Evolutionary conservation across 2,329 filamentous ascomycete species (phyloP), one percentile per base, ranked within the genome.

Genomic region (Nemania diffusa): DNA sequence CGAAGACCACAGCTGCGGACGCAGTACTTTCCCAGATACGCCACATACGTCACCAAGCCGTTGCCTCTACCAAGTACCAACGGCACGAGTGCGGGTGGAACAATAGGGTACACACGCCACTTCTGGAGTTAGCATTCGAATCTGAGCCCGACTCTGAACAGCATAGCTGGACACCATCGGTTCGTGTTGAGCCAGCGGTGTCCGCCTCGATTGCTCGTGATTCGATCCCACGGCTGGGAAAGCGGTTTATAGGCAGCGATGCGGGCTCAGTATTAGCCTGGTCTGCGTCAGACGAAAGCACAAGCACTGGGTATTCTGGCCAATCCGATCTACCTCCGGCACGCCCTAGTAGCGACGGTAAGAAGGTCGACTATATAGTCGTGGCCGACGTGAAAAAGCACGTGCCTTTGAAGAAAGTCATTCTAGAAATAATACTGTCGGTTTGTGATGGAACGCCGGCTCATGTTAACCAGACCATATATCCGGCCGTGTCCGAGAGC

Each of bases 391-490:
- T 53, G 15, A 29, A 13, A 22, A 29, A 37, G 22, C 5, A 42
- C 7, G 24, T 17, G 26, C 34, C 34, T 44, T 15, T 62, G 27
- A 20, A 34, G 5, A 32, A 44, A 27, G 44, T 29, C 17, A 55
- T 24, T 53, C 27, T 34, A 32, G 26, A 46, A 9, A 4, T 46
- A 22, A 46, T 46, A 46, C 42, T 46, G 42, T 22, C 20, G 42
- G 42, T 60, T 8, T 17, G 15, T 11, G 26, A 50, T 37, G 17
- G 27, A 13, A 29, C 37, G 17, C 42, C 26, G 24, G 51, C 29
- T 20, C 42, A 56, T 34, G 17, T 62, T 17, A 63, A 63, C 52
- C 40, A 63, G 20, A 63, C 60, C 6, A 17, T 2, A n/a, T 57
- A 57, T 34, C 40, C 51, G 8, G n/a, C 59, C 13, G 6, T 63